phyloP scores from a whole-genome alignment of 2,329 filamentous ascomycete genomes.

The Hymenotorrendiella dingleyae region DNA sequence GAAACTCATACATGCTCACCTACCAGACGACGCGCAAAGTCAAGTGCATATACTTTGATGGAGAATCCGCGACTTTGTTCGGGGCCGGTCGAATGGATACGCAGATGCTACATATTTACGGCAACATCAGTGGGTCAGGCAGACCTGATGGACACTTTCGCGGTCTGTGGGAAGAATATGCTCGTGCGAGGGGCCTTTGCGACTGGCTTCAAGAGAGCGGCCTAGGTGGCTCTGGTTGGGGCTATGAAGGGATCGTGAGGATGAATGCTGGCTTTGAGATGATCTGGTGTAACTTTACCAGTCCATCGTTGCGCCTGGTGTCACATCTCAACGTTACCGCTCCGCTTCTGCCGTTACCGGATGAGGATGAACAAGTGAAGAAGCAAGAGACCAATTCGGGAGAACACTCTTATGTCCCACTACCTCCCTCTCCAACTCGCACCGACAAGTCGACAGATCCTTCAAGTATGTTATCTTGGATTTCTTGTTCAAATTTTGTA shows the following conservation, averaged over 20 bases:
- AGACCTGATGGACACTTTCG: conserved; percentile 23
- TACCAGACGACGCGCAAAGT: conserved; percentile 41
- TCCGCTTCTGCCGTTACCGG: conserved; percentile 30
- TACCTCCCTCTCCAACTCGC: conserved; percentile 34
- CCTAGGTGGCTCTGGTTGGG: conserved; percentile 39
- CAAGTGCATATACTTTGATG: conserved; percentile 44
- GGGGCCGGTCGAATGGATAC: conserved; percentile 40
- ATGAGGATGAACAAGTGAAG: conserved; percentile 7
- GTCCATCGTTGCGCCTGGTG: conserved; percentile 37
- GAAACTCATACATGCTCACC: conserved; percentile 40
- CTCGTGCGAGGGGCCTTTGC: conserved; percentile 41
- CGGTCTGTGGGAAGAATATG: conserved; percentile 41
- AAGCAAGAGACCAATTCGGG: conserved; percentile 10
- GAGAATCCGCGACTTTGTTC: conserved; percentile 43
- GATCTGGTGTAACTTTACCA: conserved; percentile 46
- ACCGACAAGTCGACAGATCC: conserved; percentile 33
- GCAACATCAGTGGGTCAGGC: conserved; percentile 36
- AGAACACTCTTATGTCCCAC: conserved; percentile 30
- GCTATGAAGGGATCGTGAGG: conserved; percentile 43
- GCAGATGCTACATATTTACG: conserved; percentile 45
- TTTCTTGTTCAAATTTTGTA: too few relatives aligned
- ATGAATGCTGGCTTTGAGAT: conserved; percentile 48
- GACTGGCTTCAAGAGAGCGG: conserved; percentile 37
- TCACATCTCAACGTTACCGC: conserved; percentile 42
- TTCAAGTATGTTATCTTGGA: too few relatives aligned